Conservation (phyloP, 2,329 filamentous ascomycete species). For the Pseudogymnoascus sp. region DNA sequence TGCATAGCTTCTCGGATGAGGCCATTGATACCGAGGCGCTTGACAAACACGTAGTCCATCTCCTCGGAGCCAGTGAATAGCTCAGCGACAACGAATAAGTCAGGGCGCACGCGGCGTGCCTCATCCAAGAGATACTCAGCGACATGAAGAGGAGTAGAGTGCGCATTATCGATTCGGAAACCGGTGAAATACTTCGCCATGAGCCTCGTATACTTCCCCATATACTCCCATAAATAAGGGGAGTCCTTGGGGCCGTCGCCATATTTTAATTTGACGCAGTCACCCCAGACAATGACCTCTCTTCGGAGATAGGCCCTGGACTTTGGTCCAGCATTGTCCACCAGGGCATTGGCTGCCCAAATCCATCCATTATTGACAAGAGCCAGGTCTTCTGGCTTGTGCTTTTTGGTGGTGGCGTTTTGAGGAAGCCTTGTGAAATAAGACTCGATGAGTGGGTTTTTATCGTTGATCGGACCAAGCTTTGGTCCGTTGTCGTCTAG, state of each 20-base stretch:
- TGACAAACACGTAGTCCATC: conserved; percentile 94
- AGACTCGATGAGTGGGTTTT: conserved; percentile 79
- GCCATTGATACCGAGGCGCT: conserved; percentile 81
- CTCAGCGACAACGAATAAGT: conserved; percentile 89
- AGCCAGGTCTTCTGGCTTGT: conserved; percentile 69
- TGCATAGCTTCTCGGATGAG: conserved; percentile 98
- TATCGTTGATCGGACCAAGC: conserved; percentile 67
- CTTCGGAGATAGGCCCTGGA: conserved; percentile 91
- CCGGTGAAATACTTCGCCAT: conserved; percentile 94
- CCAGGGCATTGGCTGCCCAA: conserved; percentile 91
- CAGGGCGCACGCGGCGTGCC: conserved; percentile 78
- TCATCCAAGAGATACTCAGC: conserved; percentile 93
- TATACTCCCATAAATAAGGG: conserved; percentile 91
- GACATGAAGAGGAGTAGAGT: conserved; percentile 90
- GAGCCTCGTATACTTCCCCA: conserved; percentile 84
- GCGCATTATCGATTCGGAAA: conserved; percentile 96
- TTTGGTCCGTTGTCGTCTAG: conserved; percentile 90
- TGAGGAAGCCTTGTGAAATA: conserved; percentile 88
- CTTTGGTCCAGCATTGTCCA: conserved; percentile 84
- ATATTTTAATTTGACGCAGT: conserved; percentile 95
- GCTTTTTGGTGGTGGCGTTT: conserved; percentile 71
- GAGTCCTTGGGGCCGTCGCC: conserved; percentile 74
- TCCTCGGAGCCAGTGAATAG: conserved; percentile 93
- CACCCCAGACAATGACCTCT: conserved; percentile 96
- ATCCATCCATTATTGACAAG: conserved; percentile 98